Conservation (phyloP, 441 rosid species). For the Brassica balearica region DNA sequence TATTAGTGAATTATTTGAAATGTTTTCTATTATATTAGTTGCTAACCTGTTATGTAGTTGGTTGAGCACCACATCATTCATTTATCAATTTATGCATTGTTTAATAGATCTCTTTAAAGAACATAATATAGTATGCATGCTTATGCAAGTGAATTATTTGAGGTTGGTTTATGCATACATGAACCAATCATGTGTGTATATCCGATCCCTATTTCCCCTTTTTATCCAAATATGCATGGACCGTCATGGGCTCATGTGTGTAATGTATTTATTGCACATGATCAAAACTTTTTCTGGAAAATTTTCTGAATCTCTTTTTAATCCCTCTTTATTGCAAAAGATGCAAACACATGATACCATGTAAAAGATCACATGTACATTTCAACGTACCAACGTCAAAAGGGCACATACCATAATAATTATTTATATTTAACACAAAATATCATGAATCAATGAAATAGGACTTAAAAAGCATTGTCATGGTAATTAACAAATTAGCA, state of each 20-base stretch:
- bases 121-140: constrained; percentile 6
- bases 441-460: not conserved
- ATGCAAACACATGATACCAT: constrained; percentile 11
- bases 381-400: not conserved
- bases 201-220: not conserved
- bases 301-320: not conserved
- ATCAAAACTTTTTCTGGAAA: not conserved
- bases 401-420: not conserved
- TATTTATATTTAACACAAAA: not conserved
- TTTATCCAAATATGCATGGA: constrained; percentile 25
- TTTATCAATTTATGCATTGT: not conserved
- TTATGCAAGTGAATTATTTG: constrained; percentile 15
- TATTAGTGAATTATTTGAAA: not conserved
- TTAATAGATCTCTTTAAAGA: not conserved
- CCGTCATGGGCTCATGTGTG: constrained; percentile 10
- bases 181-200: constrained; percentile 1
- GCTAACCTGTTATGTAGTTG: constrained; percentile 15
- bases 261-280: constrained; percentile 34
- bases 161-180: constrained; percentile 18
- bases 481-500: not conserved
- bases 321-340: constrained; percentile 18
- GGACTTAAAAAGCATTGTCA: not conserved
- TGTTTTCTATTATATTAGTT: constrained; percentile 7
- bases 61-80: constrained; percentile 24
- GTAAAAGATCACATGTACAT: constrained; percentile 11